Conservation (phyloP, 208 protist genomes). For the Trichomonas gallinae region DNA sequence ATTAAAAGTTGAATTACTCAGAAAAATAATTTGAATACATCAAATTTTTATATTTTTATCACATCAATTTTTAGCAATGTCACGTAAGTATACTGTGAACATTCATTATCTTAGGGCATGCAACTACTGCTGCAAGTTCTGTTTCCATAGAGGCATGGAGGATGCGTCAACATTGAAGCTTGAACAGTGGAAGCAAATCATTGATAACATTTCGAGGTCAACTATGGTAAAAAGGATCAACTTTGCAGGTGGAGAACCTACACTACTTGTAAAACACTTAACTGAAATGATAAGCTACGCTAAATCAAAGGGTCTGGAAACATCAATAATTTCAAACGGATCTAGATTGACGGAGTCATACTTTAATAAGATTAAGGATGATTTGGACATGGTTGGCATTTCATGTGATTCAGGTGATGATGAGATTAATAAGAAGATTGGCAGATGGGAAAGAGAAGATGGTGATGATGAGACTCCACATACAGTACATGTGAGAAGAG, state of each 20-base stretch:
- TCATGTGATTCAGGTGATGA: not conserved
- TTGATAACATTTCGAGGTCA: not conserved
- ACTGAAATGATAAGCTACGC: not conserved
- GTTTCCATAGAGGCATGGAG: not conserved
- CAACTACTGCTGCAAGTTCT: not conserved
- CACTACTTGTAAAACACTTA: not conserved
- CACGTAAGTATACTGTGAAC: not conserved
- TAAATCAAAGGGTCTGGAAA: not conserved
- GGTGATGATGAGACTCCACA: not conserved
- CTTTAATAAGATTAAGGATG: not conserved
- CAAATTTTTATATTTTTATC: not conserved
- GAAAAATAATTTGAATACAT: no score
- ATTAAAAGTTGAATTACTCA: no score
- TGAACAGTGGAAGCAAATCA: not conserved
- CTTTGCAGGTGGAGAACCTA: not conserved
- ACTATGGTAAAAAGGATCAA: not conserved
- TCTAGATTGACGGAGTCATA: not conserved
- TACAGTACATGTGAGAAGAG: not conserved
- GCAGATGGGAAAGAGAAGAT: not conserved
- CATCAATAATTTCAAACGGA: not conserved
- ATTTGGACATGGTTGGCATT: conserved; percentile 4
- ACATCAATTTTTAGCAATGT: not conserved
- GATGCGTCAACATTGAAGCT: not conserved
- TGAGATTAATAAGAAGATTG: not conserved
- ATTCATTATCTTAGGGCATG: not conserved